Percentiles rank a stretch among this genome's conserved stretches.
Evolutionary conservation across 1,284 basidiomycete genomes (phyloP).

Genomic region (Pseudozyma flocculosa): DNA sequence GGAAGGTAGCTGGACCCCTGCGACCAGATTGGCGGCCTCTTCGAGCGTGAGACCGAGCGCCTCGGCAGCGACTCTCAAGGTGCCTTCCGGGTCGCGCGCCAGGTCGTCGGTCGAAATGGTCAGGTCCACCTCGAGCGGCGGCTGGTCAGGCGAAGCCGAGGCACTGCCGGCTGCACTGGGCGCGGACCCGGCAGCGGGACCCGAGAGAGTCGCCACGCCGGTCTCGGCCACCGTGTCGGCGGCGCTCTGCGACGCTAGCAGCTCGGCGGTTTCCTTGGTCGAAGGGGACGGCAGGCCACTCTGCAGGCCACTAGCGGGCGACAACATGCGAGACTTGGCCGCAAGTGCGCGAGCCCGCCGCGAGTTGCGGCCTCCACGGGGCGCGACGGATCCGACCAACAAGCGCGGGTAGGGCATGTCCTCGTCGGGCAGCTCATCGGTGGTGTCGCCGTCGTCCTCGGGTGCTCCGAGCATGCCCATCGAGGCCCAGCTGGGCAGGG

Average conservation of each 20-base stretch:
- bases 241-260: background rate
- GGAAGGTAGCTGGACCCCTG: constrained; percentile 28
- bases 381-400: constrained; percentile 55
- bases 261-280: background rate
- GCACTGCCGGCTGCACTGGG: background rate
- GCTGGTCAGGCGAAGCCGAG: background rate
- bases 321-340: constrained; percentile 43
- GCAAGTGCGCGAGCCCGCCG: constrained; percentile 53
- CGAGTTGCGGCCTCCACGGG: constrained; percentile 50
- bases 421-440: constrained; percentile 55
- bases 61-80: constrained; percentile 30
- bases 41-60: constrained; percentile 31
- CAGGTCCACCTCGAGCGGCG: constrained; percentile 31
- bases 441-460: constrained; percentile 56
- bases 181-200: no score
- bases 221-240: background rate
- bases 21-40: constrained; percentile 34
- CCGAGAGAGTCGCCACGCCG: no score
- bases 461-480: constrained; percentile 15
- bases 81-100: constrained; percentile 39
- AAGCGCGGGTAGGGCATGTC: constrained; percentile 57
- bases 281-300: constrained; percentile 32
- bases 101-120: constrained; percentile 42
- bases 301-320: constrained; percentile 24
- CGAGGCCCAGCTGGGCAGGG: constrained; percentile 8